Percentiles rank a stretch among this genome's conserved stretches.
These are phyloP conservation scores for Lagerstroemia speciosa DNA, from an alignment of 345 rosid genomes.

Conservation along the genomic window DNA sequence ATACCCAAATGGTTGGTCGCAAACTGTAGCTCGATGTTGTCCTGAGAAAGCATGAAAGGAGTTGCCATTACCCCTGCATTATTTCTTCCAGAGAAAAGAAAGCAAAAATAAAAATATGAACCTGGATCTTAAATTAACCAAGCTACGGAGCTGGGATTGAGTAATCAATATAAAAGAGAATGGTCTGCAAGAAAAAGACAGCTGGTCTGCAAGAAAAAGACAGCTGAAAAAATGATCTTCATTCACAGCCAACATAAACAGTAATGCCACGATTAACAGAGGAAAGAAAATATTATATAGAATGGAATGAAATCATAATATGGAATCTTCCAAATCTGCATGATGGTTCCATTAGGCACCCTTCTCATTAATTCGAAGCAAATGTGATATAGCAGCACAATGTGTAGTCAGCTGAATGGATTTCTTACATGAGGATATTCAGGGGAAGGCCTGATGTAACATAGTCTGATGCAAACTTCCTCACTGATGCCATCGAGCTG, in stretches of 20 bases:
- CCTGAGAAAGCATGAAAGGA: constrained; percentile 43
- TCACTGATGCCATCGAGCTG: constrained; percentile 57
- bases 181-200: background rate
- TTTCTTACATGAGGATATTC: constrained; percentile 45
- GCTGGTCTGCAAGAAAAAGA: background rate
- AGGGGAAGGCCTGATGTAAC: constrained; percentile 40
- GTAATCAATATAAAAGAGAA: too few relatives aligned
- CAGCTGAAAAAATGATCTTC: background rate
- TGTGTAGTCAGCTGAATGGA: background rate
- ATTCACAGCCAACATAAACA: background rate
- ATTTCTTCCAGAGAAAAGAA: constrained; percentile 29
- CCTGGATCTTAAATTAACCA: too few relatives aligned
- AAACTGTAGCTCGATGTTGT: constrained; percentile 44
- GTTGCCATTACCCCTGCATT: constrained; percentile 65
- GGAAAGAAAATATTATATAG: background rate
- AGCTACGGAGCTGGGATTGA: too few relatives aligned
- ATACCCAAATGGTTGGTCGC: constrained; percentile 60
- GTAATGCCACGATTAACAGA: background rate
- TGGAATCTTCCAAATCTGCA: background rate
- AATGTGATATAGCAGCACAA: background rate
- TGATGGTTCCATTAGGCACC: background rate
- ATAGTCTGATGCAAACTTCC: constrained; percentile 49
- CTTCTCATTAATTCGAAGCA: background rate
- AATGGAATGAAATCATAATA: background rate
- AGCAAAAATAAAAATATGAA: background rate